These are phyloP conservation scores for Auricularia sp. DNA, from an alignment of 768 basidiomycete species.

Conservation along the genomic window DNA sequence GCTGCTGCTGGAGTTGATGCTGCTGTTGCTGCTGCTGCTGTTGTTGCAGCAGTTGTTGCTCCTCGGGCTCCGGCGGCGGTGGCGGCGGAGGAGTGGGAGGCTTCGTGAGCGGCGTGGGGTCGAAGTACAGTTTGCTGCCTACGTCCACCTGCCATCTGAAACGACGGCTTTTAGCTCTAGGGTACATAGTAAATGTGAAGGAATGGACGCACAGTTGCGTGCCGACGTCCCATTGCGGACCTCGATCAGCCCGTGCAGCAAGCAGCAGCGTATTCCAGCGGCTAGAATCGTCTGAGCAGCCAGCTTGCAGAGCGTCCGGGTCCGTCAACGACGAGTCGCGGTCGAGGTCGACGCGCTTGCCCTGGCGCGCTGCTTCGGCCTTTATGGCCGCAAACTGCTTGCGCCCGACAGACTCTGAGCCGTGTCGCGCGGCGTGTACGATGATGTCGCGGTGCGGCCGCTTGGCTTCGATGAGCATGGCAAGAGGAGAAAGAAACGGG, in stretches of 20 bases:
- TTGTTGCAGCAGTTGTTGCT: not conserved
- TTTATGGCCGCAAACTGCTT: not conserved
- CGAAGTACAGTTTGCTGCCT: constrained; percentile 62
- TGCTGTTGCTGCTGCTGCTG: not conserved
- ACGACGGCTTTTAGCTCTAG: not conserved
- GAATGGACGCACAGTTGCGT: constrained; percentile 61
- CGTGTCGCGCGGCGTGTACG: not conserved
- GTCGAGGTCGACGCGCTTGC: not conserved
- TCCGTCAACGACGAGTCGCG: not conserved
- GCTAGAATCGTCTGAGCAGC: constrained; percentile 51
- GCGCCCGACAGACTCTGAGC: not conserved
- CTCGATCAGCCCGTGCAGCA: constrained; percentile 69
- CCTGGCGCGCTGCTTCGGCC: not conserved
- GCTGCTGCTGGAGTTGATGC: not conserved
- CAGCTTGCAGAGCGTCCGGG: not conserved
- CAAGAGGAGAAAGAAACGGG: not conserved
- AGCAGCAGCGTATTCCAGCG: constrained; percentile 79
- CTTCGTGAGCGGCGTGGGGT: constrained; percentile 43
- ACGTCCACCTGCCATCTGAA: constrained; percentile 67
- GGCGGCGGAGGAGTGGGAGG: not conserved
- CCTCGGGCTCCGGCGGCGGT: not conserved
- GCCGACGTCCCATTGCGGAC: constrained; percentile 81
- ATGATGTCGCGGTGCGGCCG: not conserved
- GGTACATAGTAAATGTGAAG: not conserved
- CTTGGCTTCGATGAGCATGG: not conserved